phyloP scores from a whole-genome alignment of 73 alveolate genomes.

The Stentor roeselii region DNA sequence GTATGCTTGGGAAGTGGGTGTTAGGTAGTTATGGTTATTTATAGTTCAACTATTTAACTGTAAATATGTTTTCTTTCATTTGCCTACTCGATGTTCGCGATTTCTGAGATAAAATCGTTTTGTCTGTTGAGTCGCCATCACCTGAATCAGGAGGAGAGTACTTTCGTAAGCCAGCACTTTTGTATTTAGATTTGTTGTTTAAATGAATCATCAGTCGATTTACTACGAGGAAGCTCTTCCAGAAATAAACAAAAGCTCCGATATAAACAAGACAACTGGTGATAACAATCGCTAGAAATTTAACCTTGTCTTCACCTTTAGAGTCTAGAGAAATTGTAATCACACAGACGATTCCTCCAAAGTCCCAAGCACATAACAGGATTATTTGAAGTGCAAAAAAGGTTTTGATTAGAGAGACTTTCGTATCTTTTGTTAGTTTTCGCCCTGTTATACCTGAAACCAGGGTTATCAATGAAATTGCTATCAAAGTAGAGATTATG shows the following conservation, averaged over 20 bases:
- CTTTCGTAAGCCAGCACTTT: background rate
- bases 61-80: no score
- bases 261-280: background rate
- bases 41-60: no score
- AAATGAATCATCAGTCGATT: background rate
- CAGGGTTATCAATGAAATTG: no score
- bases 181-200: background rate
- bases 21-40: no score
- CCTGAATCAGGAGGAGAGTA: background rate
- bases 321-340: background rate
- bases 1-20: no score
- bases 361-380: background rate
- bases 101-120: background rate
- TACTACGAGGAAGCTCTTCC: background rate
- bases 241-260: background rate
- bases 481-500: no score
- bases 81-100: background rate
- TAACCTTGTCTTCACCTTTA: no score
- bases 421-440: no score
- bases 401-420: background rate
- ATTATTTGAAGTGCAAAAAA: background rate
- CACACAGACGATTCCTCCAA: background rate
- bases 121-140: background rate
- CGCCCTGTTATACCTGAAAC: no score
- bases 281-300: no score